A percentile compares a stretch with the other conserved stretches of the same genome.
These are phyloP conservation scores for Claviceps purpurea DNA, from an alignment of 2,329 filamentous ascomycete species.

Conservation along the genomic window DNA sequence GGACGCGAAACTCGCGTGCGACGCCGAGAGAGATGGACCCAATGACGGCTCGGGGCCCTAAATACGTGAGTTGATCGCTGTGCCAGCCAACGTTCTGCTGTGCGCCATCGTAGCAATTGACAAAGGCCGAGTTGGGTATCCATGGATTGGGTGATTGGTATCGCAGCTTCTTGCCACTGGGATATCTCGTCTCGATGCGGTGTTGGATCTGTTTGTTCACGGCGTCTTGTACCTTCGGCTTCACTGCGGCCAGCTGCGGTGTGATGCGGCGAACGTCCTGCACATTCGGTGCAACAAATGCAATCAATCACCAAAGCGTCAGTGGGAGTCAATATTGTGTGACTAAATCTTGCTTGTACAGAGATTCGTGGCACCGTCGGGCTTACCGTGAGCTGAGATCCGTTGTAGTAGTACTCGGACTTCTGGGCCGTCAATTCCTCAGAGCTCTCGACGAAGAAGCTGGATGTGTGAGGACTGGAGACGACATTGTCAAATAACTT, in stretches of 20 bases:
- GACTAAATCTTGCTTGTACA: no score
- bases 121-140: slow-evolving; percentile 81
- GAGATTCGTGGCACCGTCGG: no score
- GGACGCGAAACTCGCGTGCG: slow-evolving; percentile 81
- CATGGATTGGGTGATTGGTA: slow-evolving; percentile 63
- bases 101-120: slow-evolving; percentile 82
- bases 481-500: slow-evolving; percentile 84
- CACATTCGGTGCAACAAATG: neutral
- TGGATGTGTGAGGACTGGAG: slow-evolving; percentile 68
- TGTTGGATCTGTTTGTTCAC: slow-evolving; percentile 68
- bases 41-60: slow-evolving; percentile 79
- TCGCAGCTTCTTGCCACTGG: slow-evolving; percentile 56
- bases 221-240: slow-evolving; percentile 53
- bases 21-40: slow-evolving; percentile 85
- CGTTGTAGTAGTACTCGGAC: slow-evolving; percentile 77
- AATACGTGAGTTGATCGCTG: slow-evolving; percentile 82
- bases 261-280: slow-evolving; percentile 66
- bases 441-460: slow-evolving; percentile 67
- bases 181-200: slow-evolving; percentile 57
- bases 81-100: slow-evolving; percentile 83
- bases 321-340: neutral
- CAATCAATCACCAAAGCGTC: neutral
- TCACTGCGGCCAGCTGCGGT: slow-evolving; percentile 58
- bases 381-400: slow-evolving; percentile 49
- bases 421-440: slow-evolving; percentile 58